Base-by-base conservation (phyloP, 441 rosid species). In the Lepidium campestre region DNA sequence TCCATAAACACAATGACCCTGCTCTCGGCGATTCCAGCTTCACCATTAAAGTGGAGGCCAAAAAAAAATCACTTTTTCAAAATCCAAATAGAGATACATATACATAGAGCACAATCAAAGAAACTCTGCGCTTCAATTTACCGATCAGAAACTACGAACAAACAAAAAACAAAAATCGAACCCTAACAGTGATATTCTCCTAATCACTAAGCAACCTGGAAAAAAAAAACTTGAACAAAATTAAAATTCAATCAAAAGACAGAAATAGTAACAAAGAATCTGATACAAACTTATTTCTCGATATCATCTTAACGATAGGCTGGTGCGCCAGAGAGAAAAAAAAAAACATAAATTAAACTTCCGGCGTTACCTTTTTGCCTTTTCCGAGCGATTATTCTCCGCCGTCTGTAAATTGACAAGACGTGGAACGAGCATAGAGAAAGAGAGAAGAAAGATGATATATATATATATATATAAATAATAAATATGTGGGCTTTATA, bases 21-120 rank as follows among this genome's bases (percentile, higher is more conserved):
- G 67, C 60, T 67, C 31, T 40, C 77, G 72, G 58, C 19, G 63
- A 60, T 36, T 67, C 36, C 49, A 66, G 77, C 17, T 59, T 73
- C 77, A 59, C 67, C 67, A 59, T 34, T 2, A 44, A 56, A 45
- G 39, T 15, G 34, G 34, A 47, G 1, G 36, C 18, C 32, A 17
- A 8, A 19, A 17, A 8, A 19, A 56, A 10, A 15, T 11, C 53
- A 29, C 67, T 35, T 19, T 19, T 14, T 53, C 44, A 47, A 25
- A 31, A 47, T 19, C 53, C 17, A 15, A 58, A 60, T 54, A 71
- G 14, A 71, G 35, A 50, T 9, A 36, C 8, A 48, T 5, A 17
- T 2, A 42, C 6, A 58, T 31, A 18, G n/a, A 39, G 18, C 9
- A 46, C 49, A 29, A 55, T 35, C 9, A 7, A 4, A 54, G 32